phyloP scores from a whole-genome alignment of 306 rosid species.

The Prosopis cineraria region DNA sequence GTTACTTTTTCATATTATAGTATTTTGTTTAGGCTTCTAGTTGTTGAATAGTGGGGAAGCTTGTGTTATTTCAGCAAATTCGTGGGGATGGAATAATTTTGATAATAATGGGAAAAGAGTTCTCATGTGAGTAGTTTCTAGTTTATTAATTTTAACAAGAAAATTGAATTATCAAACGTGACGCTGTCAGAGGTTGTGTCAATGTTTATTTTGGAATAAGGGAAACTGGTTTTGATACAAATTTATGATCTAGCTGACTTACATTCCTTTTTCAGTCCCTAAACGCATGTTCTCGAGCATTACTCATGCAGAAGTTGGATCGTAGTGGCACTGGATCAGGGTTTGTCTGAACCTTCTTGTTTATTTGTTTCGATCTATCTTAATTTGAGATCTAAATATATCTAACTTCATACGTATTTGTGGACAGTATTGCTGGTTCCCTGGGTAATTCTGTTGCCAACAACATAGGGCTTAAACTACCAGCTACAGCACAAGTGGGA shows the following conservation, averaged over 20 bases:
- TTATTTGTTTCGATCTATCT: neutral
- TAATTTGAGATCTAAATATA: slow-evolving; percentile 16
- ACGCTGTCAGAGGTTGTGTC: neutral
- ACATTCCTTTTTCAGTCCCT: slow-evolving; percentile 62
- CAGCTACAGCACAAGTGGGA: slow-evolving; percentile 45
- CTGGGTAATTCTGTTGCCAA: slow-evolving; percentile 53
- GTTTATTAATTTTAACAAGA: neutral
- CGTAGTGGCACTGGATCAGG: slow-evolving; percentile 79
- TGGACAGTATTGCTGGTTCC: slow-evolving; percentile 67
- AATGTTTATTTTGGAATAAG: neutral
- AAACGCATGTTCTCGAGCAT: slow-evolving; percentile 86
- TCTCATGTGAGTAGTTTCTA: slow-evolving; percentile 3
- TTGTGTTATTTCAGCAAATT: neutral
- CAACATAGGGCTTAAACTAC: slow-evolving; percentile 51
- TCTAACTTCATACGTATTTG: slow-evolving; percentile 39
- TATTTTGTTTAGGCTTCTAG: neutral
- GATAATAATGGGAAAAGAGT: slow-evolving; percentile 9
- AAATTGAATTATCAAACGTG: slow-evolving; percentile 15
- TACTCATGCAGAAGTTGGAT: slow-evolving; percentile 95
- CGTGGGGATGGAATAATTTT: neutral
- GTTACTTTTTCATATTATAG: neutral
- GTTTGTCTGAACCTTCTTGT: slow-evolving; percentile 43
- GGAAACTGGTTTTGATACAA: slow-evolving; percentile 13
- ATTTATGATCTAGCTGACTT: slow-evolving; percentile 23
- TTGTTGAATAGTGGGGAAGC: neutral